Base-by-base conservation (phyloP, 306 rosid genomes). In the Quillaja saponaria region DNA sequence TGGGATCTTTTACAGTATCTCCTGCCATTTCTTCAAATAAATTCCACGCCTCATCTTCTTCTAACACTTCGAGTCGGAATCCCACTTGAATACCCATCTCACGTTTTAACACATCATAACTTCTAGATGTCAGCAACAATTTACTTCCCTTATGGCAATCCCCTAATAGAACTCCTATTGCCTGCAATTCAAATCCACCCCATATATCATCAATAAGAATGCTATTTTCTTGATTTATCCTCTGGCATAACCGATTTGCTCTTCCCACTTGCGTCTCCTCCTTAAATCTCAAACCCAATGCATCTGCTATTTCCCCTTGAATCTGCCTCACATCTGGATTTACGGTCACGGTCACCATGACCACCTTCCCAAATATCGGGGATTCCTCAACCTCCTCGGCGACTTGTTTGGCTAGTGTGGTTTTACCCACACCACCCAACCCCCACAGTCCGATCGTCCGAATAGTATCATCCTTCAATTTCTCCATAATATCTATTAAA, bases 161-260 rank as follows among this genome's bases (percentile, higher is more conserved):
- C n/a, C n/a, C n/a, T n/a, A n/a, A n/a, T n/a, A n/a, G n/a, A n/a
- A n/a, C n/a, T n/a, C n/a, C n/a, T n/a, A n/a, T n/a, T n/a, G n/a
- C n/a, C n/a, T n/a, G n/a, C n/a, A n/a, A n/a, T n/a, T n/a, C n/a
- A n/a, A n/a, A n/a, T n/a, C n/a, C n/a, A n/a, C n/a, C n/a, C n/a
- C 53, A 54, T 78, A 82, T 1, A 53, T 74, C 10, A 41, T 72
- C 34, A 16, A 76, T 56, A 18, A 83, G 81, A 46, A 76, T 65
- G 53, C 42, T 76, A 41, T 11, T 45, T 65, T 76, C 81, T 57
- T 76, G 72, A 17, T 61, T 61, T 14, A 76, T 70, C 73, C 81
- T 64, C 52, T 70, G 53, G 6, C 59, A 53, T 16, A 77, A 50
- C 58, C 54, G 48, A 1, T 66, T 16, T 3, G 67, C 74, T 8